These are phyloP conservation scores for Pleurotus sapidus DNA, from an alignment of 768 basidiomycete species.

Conservation along the genomic window DNA sequence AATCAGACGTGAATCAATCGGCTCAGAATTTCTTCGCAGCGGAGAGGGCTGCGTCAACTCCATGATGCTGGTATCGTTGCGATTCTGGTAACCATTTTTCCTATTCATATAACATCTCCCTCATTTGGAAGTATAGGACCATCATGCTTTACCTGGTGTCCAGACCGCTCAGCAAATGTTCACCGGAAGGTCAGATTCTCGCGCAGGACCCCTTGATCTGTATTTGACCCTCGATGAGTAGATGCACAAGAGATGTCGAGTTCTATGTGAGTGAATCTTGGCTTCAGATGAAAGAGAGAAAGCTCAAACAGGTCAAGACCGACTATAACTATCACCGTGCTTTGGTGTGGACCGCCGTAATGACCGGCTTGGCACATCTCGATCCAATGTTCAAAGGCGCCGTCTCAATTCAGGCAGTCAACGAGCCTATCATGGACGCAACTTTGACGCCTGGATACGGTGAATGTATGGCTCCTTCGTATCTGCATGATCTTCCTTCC, in stretches of 20 bases:
- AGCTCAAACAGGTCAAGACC: constrained; percentile 38
- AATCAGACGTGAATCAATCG: too few relatives aligned
- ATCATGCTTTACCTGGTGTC: constrained; percentile 72
- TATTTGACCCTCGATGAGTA: constrained; percentile 17
- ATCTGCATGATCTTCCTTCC: background rate
- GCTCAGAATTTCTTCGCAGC: constrained; percentile 30
- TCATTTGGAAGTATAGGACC: constrained; percentile 23
- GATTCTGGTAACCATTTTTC: constrained; percentile 62
- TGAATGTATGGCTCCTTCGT: constrained; percentile 44
- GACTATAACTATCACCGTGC: constrained; percentile 73
- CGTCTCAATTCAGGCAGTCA: constrained; percentile 72
- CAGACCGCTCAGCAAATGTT: constrained; percentile 61
- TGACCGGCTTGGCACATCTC: constrained; percentile 69
- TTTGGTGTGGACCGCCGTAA: constrained; percentile 77
- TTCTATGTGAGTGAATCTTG: constrained; percentile 57
- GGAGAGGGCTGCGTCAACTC: constrained; percentile 59
- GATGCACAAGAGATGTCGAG: constrained; percentile 65
- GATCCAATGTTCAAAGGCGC: constrained; percentile 65
- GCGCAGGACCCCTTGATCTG: background rate
- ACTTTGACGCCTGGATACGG: constrained; percentile 65
- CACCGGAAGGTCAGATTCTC: constrained; percentile 53
- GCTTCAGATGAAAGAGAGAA: constrained; percentile 4
- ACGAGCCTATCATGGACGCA: constrained; percentile 78
- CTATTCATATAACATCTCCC: constrained; percentile 31
- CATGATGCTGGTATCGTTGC: constrained; percentile 59